Evolutionary conservation across 192 early-diverging fungal species (phyloP).

Genomic region (Linnemannia zychae): DNA sequence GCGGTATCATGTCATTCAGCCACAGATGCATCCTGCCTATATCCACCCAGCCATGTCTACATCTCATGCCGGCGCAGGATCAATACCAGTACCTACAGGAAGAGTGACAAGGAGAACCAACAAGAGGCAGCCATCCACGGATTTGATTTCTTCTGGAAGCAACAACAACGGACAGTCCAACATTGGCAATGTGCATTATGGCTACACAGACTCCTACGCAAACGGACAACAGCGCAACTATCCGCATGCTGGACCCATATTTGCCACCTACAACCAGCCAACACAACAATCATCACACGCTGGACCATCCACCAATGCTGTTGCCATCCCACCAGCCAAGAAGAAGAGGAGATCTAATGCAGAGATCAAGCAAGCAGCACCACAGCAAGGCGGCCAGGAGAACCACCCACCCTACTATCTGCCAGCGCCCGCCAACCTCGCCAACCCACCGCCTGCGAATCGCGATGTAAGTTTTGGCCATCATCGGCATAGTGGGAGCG

Average conservation of each 20-base stretch:
- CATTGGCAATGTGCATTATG: constrained; percentile 6
- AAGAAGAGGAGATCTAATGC: constrained; percentile 38
- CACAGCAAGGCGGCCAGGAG: constrained; percentile 14
- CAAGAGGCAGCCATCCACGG: constrained; percentile 37
- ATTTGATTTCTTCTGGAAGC: constrained; percentile 16
- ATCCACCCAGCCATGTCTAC: not conserved
- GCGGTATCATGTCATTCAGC: constrained; percentile 23
- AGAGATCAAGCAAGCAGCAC: constrained; percentile 25
- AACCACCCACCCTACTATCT: constrained; percentile 22
- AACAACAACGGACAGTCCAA: constrained; percentile 11
- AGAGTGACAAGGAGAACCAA: constrained; percentile 44
- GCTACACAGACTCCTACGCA: constrained; percentile 10
- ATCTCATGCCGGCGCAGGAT: not conserved
- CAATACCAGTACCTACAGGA: constrained; percentile 23
- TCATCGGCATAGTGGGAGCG: not conserved
- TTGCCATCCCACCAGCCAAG: constrained; percentile 25
- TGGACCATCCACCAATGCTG: constrained; percentile 6
- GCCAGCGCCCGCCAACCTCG: constrained; percentile 22
- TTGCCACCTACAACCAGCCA: not conserved
- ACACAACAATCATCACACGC: not conserved
- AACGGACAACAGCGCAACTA: constrained; percentile 15
- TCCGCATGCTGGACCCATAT: constrained; percentile 8
- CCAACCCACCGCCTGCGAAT: constrained; percentile 11
- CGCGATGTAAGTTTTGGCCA: constrained; percentile 16
- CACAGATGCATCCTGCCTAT: constrained; percentile 15